A percentile compares a stretch with the other conserved stretches of the same genome.
Conservation (phyloP, 208 protist species). For the Leptomonas seymouri region DNA sequence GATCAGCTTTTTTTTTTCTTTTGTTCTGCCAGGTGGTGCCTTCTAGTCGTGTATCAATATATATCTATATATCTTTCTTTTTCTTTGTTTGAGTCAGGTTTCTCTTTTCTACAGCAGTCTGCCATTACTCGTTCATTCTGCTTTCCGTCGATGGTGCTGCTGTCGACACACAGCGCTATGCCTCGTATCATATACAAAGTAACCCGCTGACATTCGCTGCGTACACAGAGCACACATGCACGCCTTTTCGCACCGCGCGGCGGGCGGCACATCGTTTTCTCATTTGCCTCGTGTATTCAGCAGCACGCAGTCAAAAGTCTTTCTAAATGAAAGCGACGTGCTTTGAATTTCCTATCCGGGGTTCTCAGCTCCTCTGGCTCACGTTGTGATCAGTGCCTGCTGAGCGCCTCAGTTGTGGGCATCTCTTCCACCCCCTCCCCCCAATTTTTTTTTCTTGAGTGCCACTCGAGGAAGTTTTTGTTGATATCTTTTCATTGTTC, state of each 20-base stretch:
- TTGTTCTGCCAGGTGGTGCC: not conserved
- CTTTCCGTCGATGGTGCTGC: not conserved
- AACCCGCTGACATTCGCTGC: not conserved
- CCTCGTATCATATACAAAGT: not conserved
- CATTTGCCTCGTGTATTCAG: not conserved
- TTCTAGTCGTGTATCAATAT: not conserved
- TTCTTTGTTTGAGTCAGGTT: constrained; percentile 5
- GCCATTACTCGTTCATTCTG: not conserved
- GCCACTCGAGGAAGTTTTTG: not conserved
- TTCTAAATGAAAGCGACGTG: no score
- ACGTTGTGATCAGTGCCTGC: not conserved
- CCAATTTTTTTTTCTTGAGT: constrained; percentile 4
- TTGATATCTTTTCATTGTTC: not conserved
- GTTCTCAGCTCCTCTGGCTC: not conserved
- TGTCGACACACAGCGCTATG: not conserved
- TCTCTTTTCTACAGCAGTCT: constrained; percentile 11
- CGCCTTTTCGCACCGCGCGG: not conserved
- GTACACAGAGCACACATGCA: not conserved
- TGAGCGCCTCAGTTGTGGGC: not conserved
- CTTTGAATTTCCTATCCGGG: not conserved
- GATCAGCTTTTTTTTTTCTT: not conserved
- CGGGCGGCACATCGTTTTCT: constrained; percentile 10
- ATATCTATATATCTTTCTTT: not conserved
- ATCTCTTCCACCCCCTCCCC: constrained; percentile 11
- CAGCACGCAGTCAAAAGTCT: no score